Evolutionary conservation across 768 basidiomycete genomes (phyloP), one percentile per base, ranked within the genome.

Genomic region (Candolleomyces eurysporus): DNA sequence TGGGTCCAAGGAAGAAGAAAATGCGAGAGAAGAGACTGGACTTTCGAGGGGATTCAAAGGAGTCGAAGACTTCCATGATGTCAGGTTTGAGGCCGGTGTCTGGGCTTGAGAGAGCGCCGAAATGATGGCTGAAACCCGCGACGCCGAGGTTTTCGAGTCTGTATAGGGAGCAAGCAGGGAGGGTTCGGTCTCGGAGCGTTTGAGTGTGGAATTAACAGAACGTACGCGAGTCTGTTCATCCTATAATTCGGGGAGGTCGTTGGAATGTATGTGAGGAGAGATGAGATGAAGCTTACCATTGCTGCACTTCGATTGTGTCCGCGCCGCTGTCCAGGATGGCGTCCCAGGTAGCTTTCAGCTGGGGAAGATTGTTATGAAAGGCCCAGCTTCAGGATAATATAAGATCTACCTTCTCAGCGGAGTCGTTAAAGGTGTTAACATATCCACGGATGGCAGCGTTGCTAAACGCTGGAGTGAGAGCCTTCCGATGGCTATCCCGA

Each of bases 111-210:
- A 87, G 74, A 0, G 81, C 70, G 14, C 79, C 78, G 62, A 88
- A 88, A 65, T 85, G 74, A 63, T 87, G 81, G 5, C 82, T 80
- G 59, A 87, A 87, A 0, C 84, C 84, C 8, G 83, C 83, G 40
- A 86, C 81, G 14, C 86, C 84, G 58, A 87, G 75, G 0, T 75
- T 79, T 64, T 88, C 86, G 5, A 87, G 72, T 11, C 84, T 85
- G 51, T n/a, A 16, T 14, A 17, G 40, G 36, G 32, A 48, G 19
- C 22, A 31, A 58, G 51, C 5, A 14, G 26, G 3, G 31, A 39
- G 22, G 26, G 50, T 43, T 19, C 26, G 19, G 19, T 3, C 21
- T 31, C 14, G 1, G 40, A 19, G 14, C 32, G 22, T 7, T 21
- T 7, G 36, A 16, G 30, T 13, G 13, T 8, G 11, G 14, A 22